Evolutionary conservation across 2,329 filamentous ascomycete species (phyloP), one percentile per base, ranked within the genome.

Genomic region (Corynespora cassiicola): DNA sequence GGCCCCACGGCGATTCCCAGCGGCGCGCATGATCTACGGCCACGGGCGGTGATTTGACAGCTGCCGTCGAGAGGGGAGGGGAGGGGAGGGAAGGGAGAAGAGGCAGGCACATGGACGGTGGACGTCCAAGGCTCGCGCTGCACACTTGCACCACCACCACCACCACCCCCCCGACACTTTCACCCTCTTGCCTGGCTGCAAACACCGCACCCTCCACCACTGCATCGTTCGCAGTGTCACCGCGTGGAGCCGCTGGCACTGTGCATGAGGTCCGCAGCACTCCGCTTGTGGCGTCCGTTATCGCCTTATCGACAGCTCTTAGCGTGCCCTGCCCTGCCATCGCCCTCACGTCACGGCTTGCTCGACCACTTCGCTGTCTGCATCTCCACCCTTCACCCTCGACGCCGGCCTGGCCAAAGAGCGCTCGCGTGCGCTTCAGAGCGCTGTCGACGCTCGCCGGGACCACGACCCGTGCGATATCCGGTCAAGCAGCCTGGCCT

Each of bases 281-380:
- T 16, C 47, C 52, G 50, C 45, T 42, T 59, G 57, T 54, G 54
- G 56, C 56, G 45, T 41, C 43, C 39, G 32, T 47, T 52, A 56
- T 52, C 50, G 50, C 33, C 14, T 29, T 31, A 24, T 31, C 27
- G 19, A 6, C 17, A 4, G 24, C 29, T 14, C 39, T 47, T 56
- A 54, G 54, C 45, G 42, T 50, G 29, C 41, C 19, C 31, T 30
- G 31, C 39, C 26, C 42, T 47, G 31, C 26, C 23, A 28, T 26
- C 28, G 8, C 18, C 7, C 22, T 41, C 47, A 50, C 54, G 56
- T 58, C 58, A 61, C 52, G 42, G n/a, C n/a, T n/a, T n/a, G n/a
- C n/a, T n/a, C n/a, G n/a, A n/a, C n/a, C n/a, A n/a, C n/a, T n/a
- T n/a, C n/a, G n/a, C n/a, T n/a, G n/a, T n/a, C n/a, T n/a, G n/a